Conservation (phyloP, 441 rosid species). For the Oxalis stricta region DNA sequence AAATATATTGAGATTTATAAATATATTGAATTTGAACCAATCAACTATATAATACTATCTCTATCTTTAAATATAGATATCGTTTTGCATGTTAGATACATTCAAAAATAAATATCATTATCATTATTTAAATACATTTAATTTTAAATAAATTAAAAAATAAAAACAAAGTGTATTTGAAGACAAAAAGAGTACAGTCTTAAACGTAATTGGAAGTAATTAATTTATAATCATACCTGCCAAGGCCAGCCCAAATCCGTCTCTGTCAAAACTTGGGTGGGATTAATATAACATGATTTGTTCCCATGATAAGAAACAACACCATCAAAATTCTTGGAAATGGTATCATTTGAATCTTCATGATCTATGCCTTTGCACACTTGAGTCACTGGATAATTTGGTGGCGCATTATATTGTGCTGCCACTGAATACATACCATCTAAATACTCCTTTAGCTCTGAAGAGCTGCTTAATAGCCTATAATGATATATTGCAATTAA, state of each 20-base stretch:
- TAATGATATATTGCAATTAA: neutral
- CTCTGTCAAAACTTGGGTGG: constrained; percentile 6
- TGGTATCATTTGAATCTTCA: constrained; percentile 18
- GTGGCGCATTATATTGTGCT: constrained; percentile 53
- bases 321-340: constrained; percentile 37
- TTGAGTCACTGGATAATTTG: constrained; percentile 19
- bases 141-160: no score
- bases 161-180: no score
- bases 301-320: constrained; percentile 31
- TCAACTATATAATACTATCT: no score
- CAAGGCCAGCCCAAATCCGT: constrained; percentile 22
- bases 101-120: no score
- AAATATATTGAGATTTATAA: no score
- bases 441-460: constrained; percentile 29
- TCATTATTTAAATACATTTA: no score
- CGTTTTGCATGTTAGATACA: no score
- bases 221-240: constrained; percentile 22
- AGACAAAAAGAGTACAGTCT: no score
- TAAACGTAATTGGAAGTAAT: no score
- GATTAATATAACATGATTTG: constrained; percentile 21
- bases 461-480: constrained; percentile 23
- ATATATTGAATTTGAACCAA: no score
- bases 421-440: constrained; percentile 13
- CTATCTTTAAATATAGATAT: no score
- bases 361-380: constrained; percentile 49